Evolutionary conservation across 2,329 filamentous ascomycete species (phyloP).

Genomic region (Monilinia polystroma): DNA sequence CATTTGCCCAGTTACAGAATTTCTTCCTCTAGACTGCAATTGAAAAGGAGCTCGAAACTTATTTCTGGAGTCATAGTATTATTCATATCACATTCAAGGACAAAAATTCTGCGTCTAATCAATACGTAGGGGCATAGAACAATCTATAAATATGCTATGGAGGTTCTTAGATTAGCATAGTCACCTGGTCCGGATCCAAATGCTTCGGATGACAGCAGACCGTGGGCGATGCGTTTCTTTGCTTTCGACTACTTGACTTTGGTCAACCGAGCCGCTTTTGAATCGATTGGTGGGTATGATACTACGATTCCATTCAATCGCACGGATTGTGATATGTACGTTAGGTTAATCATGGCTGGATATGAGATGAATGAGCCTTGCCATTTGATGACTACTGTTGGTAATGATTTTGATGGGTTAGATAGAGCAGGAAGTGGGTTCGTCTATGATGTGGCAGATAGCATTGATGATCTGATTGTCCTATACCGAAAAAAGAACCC

Average conservation of each 20-base stretch:
- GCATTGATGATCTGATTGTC: conserved; percentile 48
- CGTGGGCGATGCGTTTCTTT: conserved; percentile 56
- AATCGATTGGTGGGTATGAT: conserved; percentile 53
- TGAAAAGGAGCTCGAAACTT: conserved; percentile 46
- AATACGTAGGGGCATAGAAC: conserved; percentile 8
- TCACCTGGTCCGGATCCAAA: conserved; percentile 16
- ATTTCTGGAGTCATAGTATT: conserved; percentile 56
- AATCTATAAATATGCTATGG: conserved; percentile 21
- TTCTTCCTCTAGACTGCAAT: conserved; percentile 50
- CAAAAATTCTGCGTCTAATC: background rate
- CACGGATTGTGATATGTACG: conserved; percentile 57
- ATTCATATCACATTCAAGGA: conserved; percentile 42
- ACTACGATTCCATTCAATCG: conserved; percentile 58
- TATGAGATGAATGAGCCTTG: conserved; percentile 41
- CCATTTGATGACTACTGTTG: conserved; percentile 16
- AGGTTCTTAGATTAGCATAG: conserved; percentile 14
- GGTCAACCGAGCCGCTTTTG: conserved; percentile 53
- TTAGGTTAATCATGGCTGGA: conserved; percentile 48
- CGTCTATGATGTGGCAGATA: conserved; percentile 48
- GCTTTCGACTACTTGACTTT: conserved; percentile 58
- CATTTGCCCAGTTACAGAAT: conserved; percentile 56
- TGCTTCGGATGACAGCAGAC: conserved; percentile 19
- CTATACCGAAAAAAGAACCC: conserved; percentile 47
- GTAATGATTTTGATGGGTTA: conserved; percentile 11
- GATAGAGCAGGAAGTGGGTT: conserved; percentile 44